A percentile compares a stretch with the other conserved stretches of the same genome.
Evolutionary conservation across 495 filamentous ascomycete genomes (phyloP).

Genomic region (Pyrenula massariospora): DNA sequence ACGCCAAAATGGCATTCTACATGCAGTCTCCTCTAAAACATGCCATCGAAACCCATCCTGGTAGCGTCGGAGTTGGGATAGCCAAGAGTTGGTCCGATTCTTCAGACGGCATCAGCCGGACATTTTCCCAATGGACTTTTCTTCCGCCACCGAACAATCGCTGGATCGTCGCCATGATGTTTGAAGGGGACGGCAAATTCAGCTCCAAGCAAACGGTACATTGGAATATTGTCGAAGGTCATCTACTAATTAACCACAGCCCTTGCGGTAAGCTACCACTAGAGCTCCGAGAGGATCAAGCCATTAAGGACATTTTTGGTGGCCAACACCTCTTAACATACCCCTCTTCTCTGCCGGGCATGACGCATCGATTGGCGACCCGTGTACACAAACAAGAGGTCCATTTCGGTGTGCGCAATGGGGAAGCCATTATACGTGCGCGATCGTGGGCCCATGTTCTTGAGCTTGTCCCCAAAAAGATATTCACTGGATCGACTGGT

Average conservation of each 20-base stretch:
- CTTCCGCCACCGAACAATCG: too few relatives aligned
- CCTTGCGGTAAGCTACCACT: slow-evolving; percentile 37
- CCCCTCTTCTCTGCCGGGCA: slow-evolving; percentile 29
- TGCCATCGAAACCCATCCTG: neutral
- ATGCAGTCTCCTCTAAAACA: neutral
- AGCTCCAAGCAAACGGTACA: slow-evolving; percentile 20
- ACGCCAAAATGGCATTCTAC: neutral
- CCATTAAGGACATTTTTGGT: slow-evolving; percentile 29
- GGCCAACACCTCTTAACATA: slow-evolving; percentile 22
- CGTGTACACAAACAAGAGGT: slow-evolving; percentile 19
- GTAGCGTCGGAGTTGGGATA: too few relatives aligned
- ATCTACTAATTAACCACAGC: slow-evolving; percentile 42
- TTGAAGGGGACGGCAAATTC: too few relatives aligned
- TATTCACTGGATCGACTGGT: slow-evolving; percentile 14
- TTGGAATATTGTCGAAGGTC: slow-evolving; percentile 42
- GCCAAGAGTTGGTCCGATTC: too few relatives aligned
- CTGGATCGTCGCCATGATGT: too few relatives aligned
- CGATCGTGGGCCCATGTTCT: slow-evolving; percentile 5
- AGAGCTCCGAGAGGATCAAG: slow-evolving; percentile 30
- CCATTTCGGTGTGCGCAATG: slow-evolving; percentile 24
- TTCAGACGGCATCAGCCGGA: too few relatives aligned
- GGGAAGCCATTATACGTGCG: slow-evolving; percentile 15
- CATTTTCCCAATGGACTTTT: too few relatives aligned
- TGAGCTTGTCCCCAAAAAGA: slow-evolving; percentile 32
- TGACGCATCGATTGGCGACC: slow-evolving; percentile 29